A percentile compares a stretch with the other conserved stretches of the same genome.
Conservation (phyloP, 345 rosid species). For the Lumnitzera racemosa region DNA sequence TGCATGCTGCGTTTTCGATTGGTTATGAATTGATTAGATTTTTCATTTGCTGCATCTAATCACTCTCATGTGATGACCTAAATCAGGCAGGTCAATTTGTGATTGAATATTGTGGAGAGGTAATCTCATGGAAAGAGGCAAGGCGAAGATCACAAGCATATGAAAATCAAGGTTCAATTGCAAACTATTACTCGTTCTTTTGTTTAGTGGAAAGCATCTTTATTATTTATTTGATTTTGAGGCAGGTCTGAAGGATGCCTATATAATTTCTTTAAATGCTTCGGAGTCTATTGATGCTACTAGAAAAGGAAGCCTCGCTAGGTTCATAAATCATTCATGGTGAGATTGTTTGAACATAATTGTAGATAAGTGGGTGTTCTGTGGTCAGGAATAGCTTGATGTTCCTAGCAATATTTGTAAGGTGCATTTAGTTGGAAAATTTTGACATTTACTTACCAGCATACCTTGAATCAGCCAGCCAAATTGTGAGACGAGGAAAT, state of each 20-base stretch:
- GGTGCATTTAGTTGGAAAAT: background rate
- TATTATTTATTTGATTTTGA: conserved; percentile 13
- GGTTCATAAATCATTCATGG: conserved; percentile 99
- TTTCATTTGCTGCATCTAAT: no score
- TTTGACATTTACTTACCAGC: background rate
- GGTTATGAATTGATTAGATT: no score
- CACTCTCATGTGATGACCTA: background rate
- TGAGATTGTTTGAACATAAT: conserved; percentile 27
- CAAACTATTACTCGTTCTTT: background rate
- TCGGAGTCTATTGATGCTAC: conserved; percentile 88
- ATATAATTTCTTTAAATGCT: conserved; percentile 78
- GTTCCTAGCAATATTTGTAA: background rate
- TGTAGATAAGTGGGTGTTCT: conserved; percentile 1
- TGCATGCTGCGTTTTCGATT: no score
- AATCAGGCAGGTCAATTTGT: conserved; percentile 78
- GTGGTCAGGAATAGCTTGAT: conserved; percentile 15
- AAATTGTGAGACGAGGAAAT: conserved; percentile 97
- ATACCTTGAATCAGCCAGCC: conserved; percentile 53
- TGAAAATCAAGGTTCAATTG: conserved; percentile 54
- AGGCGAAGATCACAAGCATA: conserved; percentile 75
- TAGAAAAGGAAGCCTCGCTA: conserved; percentile 82
- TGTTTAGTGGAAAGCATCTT: background rate
- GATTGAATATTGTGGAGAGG: conserved; percentile 98
- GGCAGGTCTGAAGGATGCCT: conserved; percentile 89
- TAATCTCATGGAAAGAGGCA: conserved; percentile 92